Evolutionary conservation across 306 rosid genomes (phyloP), one percentile per base, ranked within the genome.

Genomic region (Inga oerstediana): DNA sequence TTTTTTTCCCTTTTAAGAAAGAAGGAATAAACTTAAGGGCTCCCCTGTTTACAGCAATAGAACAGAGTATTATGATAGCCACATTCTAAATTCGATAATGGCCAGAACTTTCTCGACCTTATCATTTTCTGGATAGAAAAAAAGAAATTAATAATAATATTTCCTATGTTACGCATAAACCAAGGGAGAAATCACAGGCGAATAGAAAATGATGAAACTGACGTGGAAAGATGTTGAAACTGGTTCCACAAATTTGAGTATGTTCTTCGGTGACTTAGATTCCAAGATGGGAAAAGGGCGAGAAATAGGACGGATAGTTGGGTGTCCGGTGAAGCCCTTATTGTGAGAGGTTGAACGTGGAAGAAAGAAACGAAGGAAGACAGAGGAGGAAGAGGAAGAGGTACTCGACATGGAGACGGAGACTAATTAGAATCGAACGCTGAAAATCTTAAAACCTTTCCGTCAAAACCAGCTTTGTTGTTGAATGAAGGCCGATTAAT

Each of bases 211-310:
- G 39, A 37, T 37, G 39, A 37, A 37, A 37, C 39, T 37, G 39
- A 37, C 39, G 4, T 37, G 39, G 4, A 49, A 43, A 44, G 44
- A 39, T 24, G 14, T 11, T 62, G 49, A 15, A 34, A 44, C 11
- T 22, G 68, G 52, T 81, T 46, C 32, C 6, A 43, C 15, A 61
- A 4, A 65, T 52, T 37, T 20, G 68, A 81, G 85, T 81, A 93
- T 97, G 73, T 85, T 87, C 19, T 70, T 85, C 0, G 86, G 48
- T 49, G 87, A 81, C 74, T 80, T 81, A 65, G 94, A 87, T 78
- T 91, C 92, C 11, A 81, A 88, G 92, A 89, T 90, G 91, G 95
- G 91, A 66, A 84, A 59, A 75, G 70, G 84, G 3, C 85, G 88
- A 80, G 95, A 86, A 76, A 86, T 72, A 35, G 92, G 91, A 74